These are phyloP conservation scores for Cyanidiococcus yangmingshanensis DNA, from an alignment of 23 red algal genomes.

Conservation along the genomic window DNA sequence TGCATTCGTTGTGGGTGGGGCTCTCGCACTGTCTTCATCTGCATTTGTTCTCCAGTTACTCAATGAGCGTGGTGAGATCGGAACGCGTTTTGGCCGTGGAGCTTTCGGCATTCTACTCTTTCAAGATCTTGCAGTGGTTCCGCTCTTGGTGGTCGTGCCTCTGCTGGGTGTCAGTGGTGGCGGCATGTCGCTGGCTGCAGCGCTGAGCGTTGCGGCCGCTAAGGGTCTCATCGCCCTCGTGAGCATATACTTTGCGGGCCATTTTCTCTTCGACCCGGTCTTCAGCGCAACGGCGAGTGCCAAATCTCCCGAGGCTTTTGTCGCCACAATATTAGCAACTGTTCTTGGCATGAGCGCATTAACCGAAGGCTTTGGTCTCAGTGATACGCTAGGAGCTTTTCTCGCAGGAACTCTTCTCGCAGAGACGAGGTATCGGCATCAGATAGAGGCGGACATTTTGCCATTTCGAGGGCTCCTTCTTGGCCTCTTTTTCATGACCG, in stretches of 20 bases:
- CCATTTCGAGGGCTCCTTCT: conserved; percentile 92
- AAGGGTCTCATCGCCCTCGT: conserved; percentile 69
- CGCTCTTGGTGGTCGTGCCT: conserved; percentile 78
- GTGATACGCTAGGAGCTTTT: conserved; percentile 90
- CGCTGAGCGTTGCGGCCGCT: conserved; percentile 56
- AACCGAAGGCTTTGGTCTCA: conserved; percentile 79
- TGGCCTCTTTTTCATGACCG: conserved; percentile 99
- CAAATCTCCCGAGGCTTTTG: conserved; percentile 78
- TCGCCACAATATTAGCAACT: conserved; percentile 82
- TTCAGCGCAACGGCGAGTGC: conserved; percentile 76
- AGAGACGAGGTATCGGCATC: conserved; percentile 86
- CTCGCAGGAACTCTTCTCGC: conserved; percentile 94
- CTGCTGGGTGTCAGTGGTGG: conserved; percentile 69
- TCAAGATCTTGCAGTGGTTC: conserved; percentile 95
- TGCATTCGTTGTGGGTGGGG: conserved; percentile 65
- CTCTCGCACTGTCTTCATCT: conserved; percentile 70
- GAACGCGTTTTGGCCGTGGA: conserved; percentile 75
- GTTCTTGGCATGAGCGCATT: conserved; percentile 77
- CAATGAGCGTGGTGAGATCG: conserved; percentile 77
- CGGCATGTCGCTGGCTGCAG: conserved; percentile 41
- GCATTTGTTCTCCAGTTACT: conserved; percentile 97
- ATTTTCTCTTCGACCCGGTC: conserved; percentile 64
- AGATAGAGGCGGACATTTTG: conserved; percentile 93
- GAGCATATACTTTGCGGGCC: conserved; percentile 71
- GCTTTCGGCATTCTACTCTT: conserved; percentile 93